Percentiles rank a stretch among this genome's conserved stretches.
These are phyloP conservation scores for Fusarium tjaetaba DNA, from an alignment of 2,329 filamentous ascomycete species.

Conservation along the genomic window DNA sequence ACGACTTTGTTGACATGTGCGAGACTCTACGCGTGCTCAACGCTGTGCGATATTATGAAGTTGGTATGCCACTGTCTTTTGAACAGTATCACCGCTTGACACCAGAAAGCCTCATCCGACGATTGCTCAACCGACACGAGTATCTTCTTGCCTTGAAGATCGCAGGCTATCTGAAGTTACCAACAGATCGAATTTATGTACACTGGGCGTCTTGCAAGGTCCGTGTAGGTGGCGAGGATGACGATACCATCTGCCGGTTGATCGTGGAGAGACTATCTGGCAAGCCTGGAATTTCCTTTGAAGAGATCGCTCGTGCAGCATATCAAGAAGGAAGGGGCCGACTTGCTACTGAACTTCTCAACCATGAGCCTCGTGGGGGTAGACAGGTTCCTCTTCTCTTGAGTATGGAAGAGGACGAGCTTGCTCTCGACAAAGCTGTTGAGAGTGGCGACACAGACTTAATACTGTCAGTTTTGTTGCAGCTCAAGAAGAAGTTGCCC, in stretches of 20 bases:
- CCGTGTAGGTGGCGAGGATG: conserved; percentile 82
- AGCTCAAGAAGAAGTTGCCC: conserved; percentile 89
- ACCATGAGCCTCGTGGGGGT: conserved; percentile 94
- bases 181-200: conserved; percentile 90
- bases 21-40: conserved; percentile 93
- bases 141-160: conserved; percentile 91
- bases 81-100: conserved; percentile 94
- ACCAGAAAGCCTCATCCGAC: conserved; percentile 85
- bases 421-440: conserved; percentile 95
- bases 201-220: conserved; percentile 98
- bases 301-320: conserved; percentile 89
- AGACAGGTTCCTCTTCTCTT: conserved; percentile 93
- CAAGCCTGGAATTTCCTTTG: conserved; percentile 94
- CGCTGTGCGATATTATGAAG: conserved; percentile 88
- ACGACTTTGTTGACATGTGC: conserved; percentile 99
- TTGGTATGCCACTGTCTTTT: conserved; percentile 90
- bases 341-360: conserved; percentile 90
- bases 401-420: conserved; percentile 94
- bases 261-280: conserved; percentile 88
- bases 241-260: conserved; percentile 85
- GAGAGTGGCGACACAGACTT: conserved; percentile 95
- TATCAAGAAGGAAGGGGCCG: conserved; percentile 91
- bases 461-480: conserved; percentile 86
- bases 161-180: conserved; percentile 85
- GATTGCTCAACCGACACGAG: conserved; percentile 88